Evolutionary conservation across 495 filamentous ascomycete genomes (phyloP), one percentile per base, ranked within the genome.

Genomic region (Penicillium paradoxum): DNA sequence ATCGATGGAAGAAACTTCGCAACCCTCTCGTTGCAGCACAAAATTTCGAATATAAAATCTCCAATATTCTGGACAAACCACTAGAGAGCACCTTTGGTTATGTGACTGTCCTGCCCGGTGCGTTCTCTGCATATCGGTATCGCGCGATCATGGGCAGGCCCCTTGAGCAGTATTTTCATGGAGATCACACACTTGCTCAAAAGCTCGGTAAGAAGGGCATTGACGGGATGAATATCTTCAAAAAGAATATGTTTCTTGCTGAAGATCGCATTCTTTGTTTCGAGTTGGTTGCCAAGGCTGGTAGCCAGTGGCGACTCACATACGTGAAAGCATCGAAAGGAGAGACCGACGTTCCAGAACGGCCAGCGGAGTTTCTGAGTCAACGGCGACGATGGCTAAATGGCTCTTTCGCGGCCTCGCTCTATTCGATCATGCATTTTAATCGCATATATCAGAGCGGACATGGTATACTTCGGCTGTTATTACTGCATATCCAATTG

Each of bases 221-320:
- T 62, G 93, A 98, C 66, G 93, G 91, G 55, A 98, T 98, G 93
- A 97, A 96, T 67, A 97, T 98, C 57, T 97, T 98, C 83, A 97
- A 98, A 78, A 98, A 98, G 82, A 98, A 98, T 79, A 97, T 98
- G 93, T 98, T 97, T 78, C 89, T 98, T 75, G 93, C 93, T 64
- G 93, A 97, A 73, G 93, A 98, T 84, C 91, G 93, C 76, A 98
- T 98, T 74, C 81, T 98, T 42, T 98, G 93, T 76, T 98, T 98
- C 78, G 93, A 98, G 64, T 73, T 98, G 69, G 92, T 97, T 44
- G 93, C 92, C 56, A 98, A 97, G 72, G 91, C 93, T 13, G 93
- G 93, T 51, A 91, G 88, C 48, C 96, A 96, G 67, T 98, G 93
- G 93, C 93, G 96, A 76, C 70, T 97, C 63, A 90, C 89, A 34